A percentile compares a stretch with the other conserved stretches of the same genome.
Conservation (phyloP, 2,329 filamentous ascomycete species). For the Seiridium unicorne region DNA sequence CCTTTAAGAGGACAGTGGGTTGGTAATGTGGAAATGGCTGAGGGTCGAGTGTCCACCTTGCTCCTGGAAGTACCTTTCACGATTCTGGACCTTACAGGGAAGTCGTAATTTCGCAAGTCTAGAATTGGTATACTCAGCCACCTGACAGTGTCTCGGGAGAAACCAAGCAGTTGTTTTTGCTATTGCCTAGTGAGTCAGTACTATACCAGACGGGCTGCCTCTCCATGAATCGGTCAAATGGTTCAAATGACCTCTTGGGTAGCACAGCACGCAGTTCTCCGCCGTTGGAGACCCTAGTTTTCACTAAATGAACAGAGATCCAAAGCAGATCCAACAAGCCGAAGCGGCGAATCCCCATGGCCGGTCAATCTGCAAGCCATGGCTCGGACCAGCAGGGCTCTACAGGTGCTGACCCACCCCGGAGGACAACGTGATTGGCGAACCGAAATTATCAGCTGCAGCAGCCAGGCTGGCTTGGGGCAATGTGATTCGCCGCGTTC, state of each 20-base stretch:
- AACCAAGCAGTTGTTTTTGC: not conserved
- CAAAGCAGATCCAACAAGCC: slow-evolving; percentile 5
- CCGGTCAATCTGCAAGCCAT: not conserved
- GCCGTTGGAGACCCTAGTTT: not conserved
- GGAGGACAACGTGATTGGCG: slow-evolving; percentile 11
- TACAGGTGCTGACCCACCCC: not conserved
- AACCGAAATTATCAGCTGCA: slow-evolving; percentile 16
- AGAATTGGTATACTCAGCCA: not conserved
- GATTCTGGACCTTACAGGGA: not conserved
- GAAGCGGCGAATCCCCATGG: slow-evolving; percentile 6
- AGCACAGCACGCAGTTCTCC: not conserved
- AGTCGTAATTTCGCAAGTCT: slow-evolving; percentile 1
- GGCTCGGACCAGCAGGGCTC: not conserved
- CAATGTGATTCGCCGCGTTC: slow-evolving; percentile 14
- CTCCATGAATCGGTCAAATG: too few relatives aligned
- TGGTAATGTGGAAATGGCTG: not conserved
- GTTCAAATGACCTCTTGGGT: too few relatives aligned
- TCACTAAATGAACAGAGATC: slow-evolving; percentile 8
- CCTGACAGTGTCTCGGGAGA: not conserved
- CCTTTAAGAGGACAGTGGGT: too few relatives aligned
- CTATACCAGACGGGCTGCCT: too few relatives aligned
- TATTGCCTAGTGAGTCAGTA: not conserved
- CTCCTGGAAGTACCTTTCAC: not conserved
- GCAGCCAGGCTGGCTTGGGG: slow-evolving; percentile 8
- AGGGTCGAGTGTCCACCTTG: not conserved